Base-by-base conservation (phyloP, 2,329 filamentous ascomycete species). In the Periconia sp. region DNA sequence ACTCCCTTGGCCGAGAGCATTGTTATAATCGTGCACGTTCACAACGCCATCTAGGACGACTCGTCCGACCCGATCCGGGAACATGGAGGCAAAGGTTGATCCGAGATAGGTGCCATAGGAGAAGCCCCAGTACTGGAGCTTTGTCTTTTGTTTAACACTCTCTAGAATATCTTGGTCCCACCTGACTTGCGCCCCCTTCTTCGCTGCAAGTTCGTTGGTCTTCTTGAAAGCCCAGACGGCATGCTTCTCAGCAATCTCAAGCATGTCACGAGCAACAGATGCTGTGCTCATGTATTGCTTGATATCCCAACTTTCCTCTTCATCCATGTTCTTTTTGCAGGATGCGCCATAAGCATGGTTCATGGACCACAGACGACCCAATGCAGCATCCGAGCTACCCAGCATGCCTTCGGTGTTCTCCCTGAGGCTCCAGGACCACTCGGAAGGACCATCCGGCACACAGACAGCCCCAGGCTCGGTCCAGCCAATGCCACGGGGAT, bases 201-300 rank as follows among this genome's bases (percentile, higher is more conserved):
- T 23, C 35, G 11, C 29, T 7, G 16, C 6, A 4, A 45, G 23
- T 13, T 44, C 29, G 24, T 15, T 26, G 13, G 36, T 18, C 21
- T 56, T 28, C 4, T 57, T 36, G 8, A 50, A 53, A 5, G 54
- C 59, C 45, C 57, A 73, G 18, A 71, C 63, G 6, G 66, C 73
- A 29, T 75, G 67, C 22, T 54, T 65, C 46, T 80, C 76, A 9
- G 73, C 63, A 24, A 80, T 69, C 28, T 73, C 69, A 6, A 80
- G 57, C 74, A 80, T 78, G 46, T 80, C 77, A 26, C 71, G 61
- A 2, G 74, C 76, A 2, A 76, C 73, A 17, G 69, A 72, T 2
- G 75, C 73, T 0, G 77, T 79, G 12, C 71, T 72, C 32, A 76
- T 62, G 53, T 74, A 75, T 34, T 68, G 60, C 46, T 70, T 70